Conservation (phyloP, 345 rosid species). For the Camelina laxa region DNA sequence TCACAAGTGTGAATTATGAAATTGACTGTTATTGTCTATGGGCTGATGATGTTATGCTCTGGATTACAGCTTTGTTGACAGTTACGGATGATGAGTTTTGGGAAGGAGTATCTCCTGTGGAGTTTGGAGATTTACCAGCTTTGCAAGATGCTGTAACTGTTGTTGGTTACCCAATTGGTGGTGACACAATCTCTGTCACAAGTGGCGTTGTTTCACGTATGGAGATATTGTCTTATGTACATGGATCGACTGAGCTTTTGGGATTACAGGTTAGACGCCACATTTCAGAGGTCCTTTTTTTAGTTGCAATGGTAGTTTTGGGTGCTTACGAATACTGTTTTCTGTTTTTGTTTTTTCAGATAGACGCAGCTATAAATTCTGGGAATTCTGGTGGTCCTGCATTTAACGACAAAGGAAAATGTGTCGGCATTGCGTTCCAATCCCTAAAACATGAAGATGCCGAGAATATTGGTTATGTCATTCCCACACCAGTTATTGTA, state of each 20-base stretch:
- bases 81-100: conserved; percentile 87
- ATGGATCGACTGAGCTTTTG: conserved; percentile 92
- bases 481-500: conserved; percentile 89
- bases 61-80: conserved; percentile 66
- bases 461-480: conserved; percentile 93
- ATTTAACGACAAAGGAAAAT: conserved; percentile 83
- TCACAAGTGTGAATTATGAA: not conserved
- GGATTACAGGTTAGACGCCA: conserved; percentile 70
- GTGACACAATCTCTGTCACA: conserved; percentile 95
- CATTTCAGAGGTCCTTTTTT: not conserved
- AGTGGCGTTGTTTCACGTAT: conserved; percentile 96
- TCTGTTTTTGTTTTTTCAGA: conserved; percentile 50
- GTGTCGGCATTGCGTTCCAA: conserved; percentile 99
- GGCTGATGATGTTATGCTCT: not conserved
- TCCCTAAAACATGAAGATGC: conserved; percentile 93
- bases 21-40: not conserved
- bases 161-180: conserved; percentile 96
- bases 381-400: conserved; percentile 99
- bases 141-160: conserved; percentile 98
- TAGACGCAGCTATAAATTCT: conserved; percentile 96
- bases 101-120: conserved; percentile 86
- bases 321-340: not conserved
- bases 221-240: conserved; percentile 88
- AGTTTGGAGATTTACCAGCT: conserved; percentile 92
- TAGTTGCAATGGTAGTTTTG: not conserved